Evolutionary conservation across 768 basidiomycete species (phyloP).

Genomic region (Phylloporus scabripes): DNA sequence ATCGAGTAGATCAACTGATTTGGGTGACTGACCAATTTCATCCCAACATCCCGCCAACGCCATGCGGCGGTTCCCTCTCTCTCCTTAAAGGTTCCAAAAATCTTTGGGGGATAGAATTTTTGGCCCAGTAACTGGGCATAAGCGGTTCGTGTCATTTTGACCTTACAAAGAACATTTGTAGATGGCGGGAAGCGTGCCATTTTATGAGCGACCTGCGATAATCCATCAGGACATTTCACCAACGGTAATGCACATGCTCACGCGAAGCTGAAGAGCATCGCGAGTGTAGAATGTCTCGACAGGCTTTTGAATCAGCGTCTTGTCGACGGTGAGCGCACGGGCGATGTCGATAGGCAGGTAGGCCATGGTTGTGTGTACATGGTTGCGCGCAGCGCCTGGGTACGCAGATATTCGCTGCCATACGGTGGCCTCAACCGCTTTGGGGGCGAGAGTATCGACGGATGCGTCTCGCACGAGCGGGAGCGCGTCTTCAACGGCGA

Average conservation of each 20-base stretch:
- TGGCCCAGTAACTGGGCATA: constrained; percentile 93
- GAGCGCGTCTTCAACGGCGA: constrained; percentile 60
- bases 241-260: constrained; percentile 35
- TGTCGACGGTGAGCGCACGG: constrained; percentile 57
- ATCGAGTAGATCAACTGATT: not conserved
- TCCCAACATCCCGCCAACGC: constrained; percentile 80
- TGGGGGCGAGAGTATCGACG: constrained; percentile 54
- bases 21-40: constrained; percentile 72
- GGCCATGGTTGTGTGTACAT: constrained; percentile 71
- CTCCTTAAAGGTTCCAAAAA: constrained; percentile 74
- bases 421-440: constrained; percentile 55
- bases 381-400: constrained; percentile 57
- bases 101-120: constrained; percentile 85
- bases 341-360: constrained; percentile 80
- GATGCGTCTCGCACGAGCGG: constrained; percentile 50
- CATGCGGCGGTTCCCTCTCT: constrained; percentile 59
- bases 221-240: constrained; percentile 2
- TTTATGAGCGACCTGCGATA: constrained; percentile 69
- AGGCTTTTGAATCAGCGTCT: constrained; percentile 76
- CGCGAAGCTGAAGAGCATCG: constrained; percentile 84
- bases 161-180: constrained; percentile 51
- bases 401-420: constrained; percentile 77
- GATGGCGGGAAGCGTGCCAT: constrained; percentile 88
- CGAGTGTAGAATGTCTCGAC: constrained; percentile 93
- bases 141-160: constrained; percentile 82